A percentile compares a stretch with the other conserved stretches of the same genome.
These are phyloP conservation scores for Colletotrichum ledebouriae DNA, from an alignment of 2,329 filamentous ascomycete genomes.

Conservation along the genomic window DNA sequence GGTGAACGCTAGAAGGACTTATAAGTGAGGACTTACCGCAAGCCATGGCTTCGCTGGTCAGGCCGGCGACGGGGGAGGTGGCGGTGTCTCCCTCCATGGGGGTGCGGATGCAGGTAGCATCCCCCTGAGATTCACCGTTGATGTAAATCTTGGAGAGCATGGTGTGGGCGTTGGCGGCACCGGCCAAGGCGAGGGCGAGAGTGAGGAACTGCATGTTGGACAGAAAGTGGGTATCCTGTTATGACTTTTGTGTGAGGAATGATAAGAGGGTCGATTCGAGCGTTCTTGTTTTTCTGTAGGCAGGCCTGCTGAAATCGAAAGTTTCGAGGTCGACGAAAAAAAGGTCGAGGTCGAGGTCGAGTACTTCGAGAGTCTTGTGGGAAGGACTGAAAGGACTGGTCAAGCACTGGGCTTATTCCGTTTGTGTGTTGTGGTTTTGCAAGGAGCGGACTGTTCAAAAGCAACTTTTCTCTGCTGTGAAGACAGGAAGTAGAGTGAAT, in stretches of 20 bases:
- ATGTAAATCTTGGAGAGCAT: conserved; percentile 74
- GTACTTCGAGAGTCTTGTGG: conserved; percentile 2
- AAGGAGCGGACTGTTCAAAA: conserved; percentile 43
- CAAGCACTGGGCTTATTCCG: conserved; percentile 35
- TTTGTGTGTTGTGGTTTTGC: neutral
- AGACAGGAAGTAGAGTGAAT: conserved; percentile 11
- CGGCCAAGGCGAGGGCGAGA: conserved; percentile 53
- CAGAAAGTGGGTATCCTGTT: conserved; percentile 30
- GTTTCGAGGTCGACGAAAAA: neutral
- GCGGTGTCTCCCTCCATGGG: conserved; percentile 64
- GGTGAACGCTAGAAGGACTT: conserved; percentile 26
- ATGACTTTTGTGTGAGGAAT: conserved; percentile 23
- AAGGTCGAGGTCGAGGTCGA: conserved; percentile 8
- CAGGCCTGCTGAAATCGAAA: conserved; percentile 38
- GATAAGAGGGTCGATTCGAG: neutral
- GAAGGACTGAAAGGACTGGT: conserved; percentile 36
- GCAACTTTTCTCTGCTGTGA: conserved; percentile 20
- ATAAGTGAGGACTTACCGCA: conserved; percentile 68
- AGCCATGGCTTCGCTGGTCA: conserved; percentile 74
- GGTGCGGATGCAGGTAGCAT: conserved; percentile 80
- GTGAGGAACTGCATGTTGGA: conserved; percentile 55
- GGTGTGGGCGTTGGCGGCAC: conserved; percentile 67
- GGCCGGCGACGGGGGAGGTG: conserved; percentile 69
- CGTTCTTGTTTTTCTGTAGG: conserved; percentile 4
- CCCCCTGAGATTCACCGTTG: conserved; percentile 74